Conservation (phyloP, 1,284 basidiomycete species). For the Tilletia caries region DNA sequence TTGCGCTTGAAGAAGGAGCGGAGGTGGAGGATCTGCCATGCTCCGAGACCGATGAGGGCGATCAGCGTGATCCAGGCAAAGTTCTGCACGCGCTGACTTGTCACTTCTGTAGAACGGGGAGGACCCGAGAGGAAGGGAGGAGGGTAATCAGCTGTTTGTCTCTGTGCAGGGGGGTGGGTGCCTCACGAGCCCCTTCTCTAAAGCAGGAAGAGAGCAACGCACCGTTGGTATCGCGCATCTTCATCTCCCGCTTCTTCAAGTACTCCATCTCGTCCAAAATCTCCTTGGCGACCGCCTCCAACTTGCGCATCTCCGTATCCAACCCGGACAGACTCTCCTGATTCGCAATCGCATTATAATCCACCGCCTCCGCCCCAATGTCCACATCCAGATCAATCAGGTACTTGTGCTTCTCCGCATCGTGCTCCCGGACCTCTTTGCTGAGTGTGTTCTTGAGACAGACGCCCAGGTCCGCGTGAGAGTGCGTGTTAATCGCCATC, state of each 20-base stretch:
- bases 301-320: conserved; percentile 96
- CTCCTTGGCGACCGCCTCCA: conserved; percentile 90
- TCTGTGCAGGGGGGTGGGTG: background rate
- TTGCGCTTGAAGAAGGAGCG: conserved; percentile 93
- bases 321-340: conserved; percentile 92
- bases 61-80: conserved; percentile 85
- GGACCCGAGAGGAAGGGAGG: background rate
- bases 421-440: conserved; percentile 43
- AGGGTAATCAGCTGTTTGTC: background rate
- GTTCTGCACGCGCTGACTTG: conserved; percentile 82
- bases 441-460: conserved; percentile 81
- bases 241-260: conserved; percentile 80
- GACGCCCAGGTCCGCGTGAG: conserved; percentile 88
- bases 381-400: conserved; percentile 87
- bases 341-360: conserved; percentile 99
- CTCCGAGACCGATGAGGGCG: conserved; percentile 75
- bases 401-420: background rate
- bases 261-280: conserved; percentile 91
- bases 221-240: conserved; percentile 90
- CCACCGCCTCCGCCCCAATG: conserved; percentile 95
- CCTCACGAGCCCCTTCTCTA: background rate
- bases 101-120: conserved; percentile 84
- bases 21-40: conserved; percentile 91
- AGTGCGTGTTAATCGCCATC: conserved; percentile 88
- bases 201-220: conserved; percentile 54